Base-by-base conservation (phyloP, 2,329 filamentous ascomycete genomes). In the Monilinia aucupariae region DNA sequence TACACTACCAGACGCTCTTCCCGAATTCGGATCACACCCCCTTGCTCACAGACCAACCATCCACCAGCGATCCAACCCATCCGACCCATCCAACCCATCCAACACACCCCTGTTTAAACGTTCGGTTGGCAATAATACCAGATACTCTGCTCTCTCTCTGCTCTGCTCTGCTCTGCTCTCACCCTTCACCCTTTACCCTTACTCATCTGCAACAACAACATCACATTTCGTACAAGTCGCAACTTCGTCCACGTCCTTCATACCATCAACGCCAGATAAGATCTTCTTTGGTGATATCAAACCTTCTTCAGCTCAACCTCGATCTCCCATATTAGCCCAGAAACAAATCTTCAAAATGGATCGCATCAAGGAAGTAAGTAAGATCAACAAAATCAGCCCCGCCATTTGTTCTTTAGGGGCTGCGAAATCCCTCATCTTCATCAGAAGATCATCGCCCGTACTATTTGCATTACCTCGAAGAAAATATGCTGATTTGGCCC, bases 291-390 rank as follows among this genome's bases (percentile, higher is more conserved):
- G 30, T 58, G 13, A 34, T 37, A 58, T 58, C 54, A 47, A 25
- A 34, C n/a, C 15, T 25, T 25, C 15, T 20, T 13, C 30, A 12
- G 13, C 5, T 12, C 9, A 25, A 37, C 13, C 54, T 47, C 41
- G 34, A 32, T 0, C 34, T 37, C 22, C 2, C 41, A 4, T 58
- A 10, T 54, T 45, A 63, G 64, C 56, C 53, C 43, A 22, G 30
- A 22, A 55, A 62, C 22, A 41, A 59, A 65, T 64, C 64, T 65
- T 71, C 76, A 83, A 74, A 74, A 93, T 93, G 90, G 90, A 94
- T 79, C 89, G 88, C 79, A 92, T 94, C 78, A 92, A 91, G 87
- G 88, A 92, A 84, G 90, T 92, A 78, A 82, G 88, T 83, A 69
- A 32, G 64, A 61, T 68, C 62, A 63, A 65, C 63, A 63, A 64